phyloP scores from a whole-genome alignment of 1,139 yeast genomes.

The Kurtzmaniella natalensis region DNA sequence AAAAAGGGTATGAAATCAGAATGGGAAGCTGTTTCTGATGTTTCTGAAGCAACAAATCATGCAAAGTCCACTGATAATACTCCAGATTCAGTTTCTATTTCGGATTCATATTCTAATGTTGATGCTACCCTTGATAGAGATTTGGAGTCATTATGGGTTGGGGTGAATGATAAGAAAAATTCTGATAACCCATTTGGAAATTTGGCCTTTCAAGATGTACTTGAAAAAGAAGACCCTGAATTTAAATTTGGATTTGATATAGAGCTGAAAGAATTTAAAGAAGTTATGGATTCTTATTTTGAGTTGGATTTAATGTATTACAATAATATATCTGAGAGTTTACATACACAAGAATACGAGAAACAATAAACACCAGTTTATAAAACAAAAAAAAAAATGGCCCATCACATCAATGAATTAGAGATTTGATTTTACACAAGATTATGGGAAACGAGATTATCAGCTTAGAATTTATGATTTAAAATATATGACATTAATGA shows the following conservation, averaged over 20 bases:
- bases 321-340: no score
- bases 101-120: not conserved
- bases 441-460: no score
- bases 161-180: not conserved
- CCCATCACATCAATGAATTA: no score
- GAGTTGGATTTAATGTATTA: conserved; percentile 2
- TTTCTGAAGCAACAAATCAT: conserved; percentile 3
- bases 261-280: conserved; percentile 3
- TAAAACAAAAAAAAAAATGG: no score
- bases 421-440: no score
- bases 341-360: no score
- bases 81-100: not conserved
- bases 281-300: conserved; percentile 3
- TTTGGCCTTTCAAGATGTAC: not conserved
- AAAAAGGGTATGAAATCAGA: conserved; percentile 2
- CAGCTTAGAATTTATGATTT: no score
- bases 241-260: conserved; percentile 2
- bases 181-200: not conserved
- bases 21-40: conserved; percentile 5
- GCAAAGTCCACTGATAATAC: not conserved
- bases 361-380: no score
- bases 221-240: not conserved
- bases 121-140: not conserved
- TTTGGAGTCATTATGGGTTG: not conserved
- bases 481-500: no score